phyloP scores from a whole-genome alignment of 2,329 filamentous ascomycete genomes.

The Aspergillus ochraceoroseus region DNA sequence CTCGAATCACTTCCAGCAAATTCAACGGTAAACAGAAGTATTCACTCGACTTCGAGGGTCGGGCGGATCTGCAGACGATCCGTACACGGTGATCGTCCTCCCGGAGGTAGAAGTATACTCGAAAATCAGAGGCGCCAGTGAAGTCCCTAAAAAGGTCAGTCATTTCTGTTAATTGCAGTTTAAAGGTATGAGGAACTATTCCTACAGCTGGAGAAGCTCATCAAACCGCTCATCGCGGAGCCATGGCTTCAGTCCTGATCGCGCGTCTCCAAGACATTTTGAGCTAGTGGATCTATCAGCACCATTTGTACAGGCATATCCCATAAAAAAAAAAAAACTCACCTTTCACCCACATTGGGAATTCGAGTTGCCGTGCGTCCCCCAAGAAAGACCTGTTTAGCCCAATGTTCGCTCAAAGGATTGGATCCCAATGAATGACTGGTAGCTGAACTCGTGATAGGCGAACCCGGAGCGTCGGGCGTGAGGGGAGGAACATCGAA shows the following conservation, averaged over 20 bases:
- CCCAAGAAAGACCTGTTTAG: constrained; percentile 37
- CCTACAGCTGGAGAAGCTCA: constrained; percentile 39
- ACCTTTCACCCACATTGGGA: constrained; percentile 30
- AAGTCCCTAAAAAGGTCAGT: constrained; percentile 40
- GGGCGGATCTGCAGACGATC: constrained; percentile 50
- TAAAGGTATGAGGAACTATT: too few species aligned
- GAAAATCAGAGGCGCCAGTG: constrained; percentile 43
- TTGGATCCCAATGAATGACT: constrained; percentile 31
- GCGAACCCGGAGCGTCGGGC: constrained; percentile 34
- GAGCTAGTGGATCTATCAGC: constrained; percentile 26
- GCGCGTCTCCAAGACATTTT: constrained; percentile 33
- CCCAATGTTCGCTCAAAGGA: constrained; percentile 40
- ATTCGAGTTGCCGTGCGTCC: constrained; percentile 29
- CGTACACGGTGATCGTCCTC: constrained; percentile 49
- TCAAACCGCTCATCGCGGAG: constrained; percentile 36
- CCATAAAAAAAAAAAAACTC: too few species aligned
- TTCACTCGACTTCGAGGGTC: constrained; percentile 38
- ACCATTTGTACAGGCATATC: too few species aligned
- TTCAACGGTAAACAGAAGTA: constrained; percentile 51
- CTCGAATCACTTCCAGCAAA: constrained; percentile 38
- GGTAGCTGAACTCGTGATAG: constrained; percentile 31
- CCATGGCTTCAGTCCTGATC: constrained; percentile 26
- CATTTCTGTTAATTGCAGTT: background rate
- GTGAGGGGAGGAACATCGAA: constrained; percentile 31
- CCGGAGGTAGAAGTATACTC: constrained; percentile 50